These are phyloP conservation scores for Phytophthora foliorum DNA, from an alignment of 352 stramenopile genomes.

Conservation along the genomic window DNA sequence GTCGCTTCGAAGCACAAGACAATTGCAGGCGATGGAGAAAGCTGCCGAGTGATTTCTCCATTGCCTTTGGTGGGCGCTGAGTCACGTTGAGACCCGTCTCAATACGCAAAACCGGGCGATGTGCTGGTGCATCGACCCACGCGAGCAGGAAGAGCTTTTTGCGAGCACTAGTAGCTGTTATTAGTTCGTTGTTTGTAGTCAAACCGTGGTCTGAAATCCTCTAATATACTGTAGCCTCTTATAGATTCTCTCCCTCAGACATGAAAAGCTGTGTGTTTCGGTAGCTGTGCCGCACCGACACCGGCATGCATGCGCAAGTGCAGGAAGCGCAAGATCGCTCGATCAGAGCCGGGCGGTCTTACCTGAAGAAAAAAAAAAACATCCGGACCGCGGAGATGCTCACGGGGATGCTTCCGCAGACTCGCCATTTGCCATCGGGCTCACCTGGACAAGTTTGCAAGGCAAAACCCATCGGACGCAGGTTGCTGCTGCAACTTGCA, in stretches of 20 bases:
- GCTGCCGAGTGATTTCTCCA: background rate
- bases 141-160: background rate
- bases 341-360: constrained; percentile 22
- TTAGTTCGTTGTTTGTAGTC: too few relatives aligned
- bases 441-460: background rate
- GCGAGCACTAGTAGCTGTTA: background rate
- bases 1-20: background rate
- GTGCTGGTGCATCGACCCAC: background rate
- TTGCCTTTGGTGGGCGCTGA: background rate
- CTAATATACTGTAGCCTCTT: too few relatives aligned
- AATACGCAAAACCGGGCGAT: constrained; percentile 4
- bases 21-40: background rate
- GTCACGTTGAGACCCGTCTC: constrained; percentile 12
- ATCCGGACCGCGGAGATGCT: constrained; percentile 18
- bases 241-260: too few relatives aligned
- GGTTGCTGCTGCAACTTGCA: constrained; percentile 7
- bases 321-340: constrained; percentile 23
- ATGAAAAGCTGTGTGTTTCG: constrained; percentile 6
- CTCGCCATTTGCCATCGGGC: constrained; percentile 7
- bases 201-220: too few relatives aligned
- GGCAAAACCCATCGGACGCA: background rate
- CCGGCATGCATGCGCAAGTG: constrained; percentile 22
- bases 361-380: constrained; percentile 19
- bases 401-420: constrained; percentile 18
- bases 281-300: constrained; percentile 21